Percentiles rank a stretch among this genome's conserved stretches.
Conservation (phyloP, 768 basidiomycete species). For the Mycena crocata region DNA sequence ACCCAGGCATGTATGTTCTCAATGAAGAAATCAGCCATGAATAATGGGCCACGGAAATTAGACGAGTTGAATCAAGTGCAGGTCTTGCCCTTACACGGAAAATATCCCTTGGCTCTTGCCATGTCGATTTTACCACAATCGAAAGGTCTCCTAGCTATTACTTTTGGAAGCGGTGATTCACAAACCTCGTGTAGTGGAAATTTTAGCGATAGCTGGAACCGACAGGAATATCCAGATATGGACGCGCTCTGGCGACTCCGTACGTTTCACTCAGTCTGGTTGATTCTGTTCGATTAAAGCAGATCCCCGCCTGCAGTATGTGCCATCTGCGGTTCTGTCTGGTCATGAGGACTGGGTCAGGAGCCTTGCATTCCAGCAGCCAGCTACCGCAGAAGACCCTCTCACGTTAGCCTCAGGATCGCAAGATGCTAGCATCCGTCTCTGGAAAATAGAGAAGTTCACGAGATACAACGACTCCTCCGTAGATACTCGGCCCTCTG, state of each 20-base stretch:
- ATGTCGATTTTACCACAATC: slow-evolving; percentile 74
- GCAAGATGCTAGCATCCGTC: slow-evolving; percentile 92
- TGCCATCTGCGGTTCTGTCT: slow-evolving; percentile 66
- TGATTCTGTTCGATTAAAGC: neutral
- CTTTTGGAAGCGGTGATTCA: slow-evolving; percentile 7
- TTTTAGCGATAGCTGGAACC: slow-evolving; percentile 89
- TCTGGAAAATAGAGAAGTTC: slow-evolving; percentile 86
- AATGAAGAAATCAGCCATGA: slow-evolving; percentile 11
- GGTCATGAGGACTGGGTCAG: slow-evolving; percentile 99
- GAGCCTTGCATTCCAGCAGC: slow-evolving; percentile 73
- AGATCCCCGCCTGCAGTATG: slow-evolving; percentile 57
- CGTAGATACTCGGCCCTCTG: slow-evolving; percentile 26
- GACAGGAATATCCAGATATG: slow-evolving; percentile 84
- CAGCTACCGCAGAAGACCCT: slow-evolving; percentile 48
- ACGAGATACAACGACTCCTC: slow-evolving; percentile 43
- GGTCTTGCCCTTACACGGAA: slow-evolving; percentile 70
- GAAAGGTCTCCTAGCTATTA: slow-evolving; percentile 58
- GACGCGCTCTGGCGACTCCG: slow-evolving; percentile 70
- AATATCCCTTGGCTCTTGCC: slow-evolving; percentile 80
- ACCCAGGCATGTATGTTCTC: slow-evolving; percentile 39
- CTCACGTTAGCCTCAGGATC: slow-evolving; percentile 92
- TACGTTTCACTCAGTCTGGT: slow-evolving; percentile 47
- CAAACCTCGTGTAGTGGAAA: slow-evolving; percentile 52
- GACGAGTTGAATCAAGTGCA: slow-evolving; percentile 62
- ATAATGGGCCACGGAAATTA: slow-evolving; percentile 32